Conservation (phyloP, 2,329 filamentous ascomycete genomes). For the Ascochyta clinopodiicola region DNA sequence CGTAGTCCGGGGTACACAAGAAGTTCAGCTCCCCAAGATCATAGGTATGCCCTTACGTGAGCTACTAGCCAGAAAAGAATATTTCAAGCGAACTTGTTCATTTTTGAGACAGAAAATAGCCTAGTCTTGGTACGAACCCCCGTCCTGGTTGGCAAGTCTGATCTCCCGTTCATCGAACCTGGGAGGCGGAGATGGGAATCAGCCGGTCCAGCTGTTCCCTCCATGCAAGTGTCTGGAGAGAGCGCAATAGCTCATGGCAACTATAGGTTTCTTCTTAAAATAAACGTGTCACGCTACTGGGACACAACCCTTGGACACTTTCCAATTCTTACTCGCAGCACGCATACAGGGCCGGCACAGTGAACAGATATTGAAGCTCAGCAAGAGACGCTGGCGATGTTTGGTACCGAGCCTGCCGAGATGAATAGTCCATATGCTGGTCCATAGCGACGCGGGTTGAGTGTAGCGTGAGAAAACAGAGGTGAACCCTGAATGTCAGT, state of each 20-base stretch:
- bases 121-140: neutral
- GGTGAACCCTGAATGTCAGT: neutral
- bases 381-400: neutral
- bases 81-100: neutral
- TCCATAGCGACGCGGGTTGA: slow-evolving; percentile 1
- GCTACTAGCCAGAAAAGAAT: neutral
- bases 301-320: neutral
- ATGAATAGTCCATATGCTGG: slow-evolving; percentile 16
- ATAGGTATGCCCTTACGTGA: neutral
- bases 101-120: neutral
- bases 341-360: neutral
- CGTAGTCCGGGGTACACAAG: slow-evolving; percentile 25
- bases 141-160: neutral
- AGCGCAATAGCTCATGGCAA: neutral
- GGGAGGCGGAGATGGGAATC: neutral
- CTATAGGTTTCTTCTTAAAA: neutral
- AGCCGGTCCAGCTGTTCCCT: neutral
- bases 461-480: neutral
- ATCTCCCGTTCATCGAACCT: neutral
- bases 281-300: neutral
- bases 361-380: neutral
- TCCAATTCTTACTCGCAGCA: neutral
- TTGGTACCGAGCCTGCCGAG: neutral
- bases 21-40: neutral
- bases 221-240: neutral